These are phyloP conservation scores for Xylaria castorea DNA, from an alignment of 495 filamentous ascomycete species.

Conservation along the genomic window DNA sequence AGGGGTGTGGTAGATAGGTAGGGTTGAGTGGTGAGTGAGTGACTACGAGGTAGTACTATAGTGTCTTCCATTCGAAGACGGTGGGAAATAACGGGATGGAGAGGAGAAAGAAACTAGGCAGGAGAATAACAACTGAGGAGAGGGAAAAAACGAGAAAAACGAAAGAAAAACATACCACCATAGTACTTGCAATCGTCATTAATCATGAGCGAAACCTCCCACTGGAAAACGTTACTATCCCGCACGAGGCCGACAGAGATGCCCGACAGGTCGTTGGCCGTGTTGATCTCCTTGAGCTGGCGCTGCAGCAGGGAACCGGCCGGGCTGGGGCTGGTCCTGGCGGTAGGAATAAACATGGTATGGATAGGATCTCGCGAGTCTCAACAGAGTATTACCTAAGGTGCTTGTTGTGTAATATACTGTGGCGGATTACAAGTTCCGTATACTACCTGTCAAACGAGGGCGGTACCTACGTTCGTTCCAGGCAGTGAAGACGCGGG, in stretches of 20 bases:
- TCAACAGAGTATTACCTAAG: not conserved
- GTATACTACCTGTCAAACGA: not conserved
- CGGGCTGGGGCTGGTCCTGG: constrained; percentile 30
- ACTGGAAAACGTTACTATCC: constrained; percentile 92
- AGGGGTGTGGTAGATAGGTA: too few relatives aligned
- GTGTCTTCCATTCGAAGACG: not conserved
- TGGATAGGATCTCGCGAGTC: too few relatives aligned
- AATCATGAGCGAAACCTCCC: constrained; percentile 99
- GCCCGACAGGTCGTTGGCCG: constrained; percentile 86
- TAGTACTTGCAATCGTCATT: constrained; percentile 95
- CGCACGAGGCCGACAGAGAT: constrained; percentile 90
- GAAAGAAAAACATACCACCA: constrained; percentile 62
- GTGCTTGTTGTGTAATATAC: not conserved
- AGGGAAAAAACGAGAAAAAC: constrained; percentile 11
- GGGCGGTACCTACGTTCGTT: not conserved
- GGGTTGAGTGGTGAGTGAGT: too few relatives aligned
- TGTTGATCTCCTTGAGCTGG: constrained; percentile 94
- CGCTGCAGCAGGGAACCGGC: constrained; percentile 79
- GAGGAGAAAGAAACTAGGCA: not conserved
- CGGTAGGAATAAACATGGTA: not conserved
- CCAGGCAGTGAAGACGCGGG: not conserved
- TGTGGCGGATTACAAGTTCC: not conserved
- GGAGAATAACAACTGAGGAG: not conserved
- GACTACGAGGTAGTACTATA: too few relatives aligned
- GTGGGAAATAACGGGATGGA: not conserved